Base-by-base conservation (phyloP, 2,329 filamentous ascomycete species). In the Ambrosiella cleistominuta region DNA sequence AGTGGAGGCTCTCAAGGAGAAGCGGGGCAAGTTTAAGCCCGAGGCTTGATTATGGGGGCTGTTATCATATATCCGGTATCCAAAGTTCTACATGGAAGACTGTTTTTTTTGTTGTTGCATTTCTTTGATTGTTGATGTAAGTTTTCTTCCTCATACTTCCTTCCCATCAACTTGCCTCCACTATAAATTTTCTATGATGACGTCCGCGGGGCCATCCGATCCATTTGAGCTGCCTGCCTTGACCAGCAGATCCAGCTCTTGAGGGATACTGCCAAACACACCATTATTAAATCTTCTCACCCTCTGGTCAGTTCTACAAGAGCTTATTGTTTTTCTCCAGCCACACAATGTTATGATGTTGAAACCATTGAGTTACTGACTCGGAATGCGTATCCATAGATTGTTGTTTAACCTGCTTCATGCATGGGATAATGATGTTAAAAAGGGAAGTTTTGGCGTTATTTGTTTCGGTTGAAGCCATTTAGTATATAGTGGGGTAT, bases 1-100 rank as follows among this genome's bases (percentile, higher is more conserved):
- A 70, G 80, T 93, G 52, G 74, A 79, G 65, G 80, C 81, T 60
- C 83, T 90, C 81, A 81, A 80, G 70, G 78, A 78, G 69, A 77
- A 79, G 70, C 78, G 79, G 65, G 79, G 81, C 27, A 82, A 76
- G 67, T 79, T 85, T 66, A 75, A 73, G 67, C 75, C 75, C 13
- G 75, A 78, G 63, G 69, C 69, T 40, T 73, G 67, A 71, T 51
- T 11, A 9, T 27, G 9, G 9, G 8, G 47, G 19, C 2, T 35
- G 19, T 12, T 51, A 36, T 36, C 47, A 35, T 42, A n/a, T 42
- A 12, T 12, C 39, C 39, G 6, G 39, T 12, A n/a, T 9, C 27
- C 15, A 51, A 11, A 35, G 27, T 11, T 35, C 12, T 9, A n/a
- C 17, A 35, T 12, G 7, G n/a, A 47, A 56, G 54, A 47, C 27